Conservation (phyloP, 768 basidiomycete genomes). For the Hirschioporus abietinus region DNA sequence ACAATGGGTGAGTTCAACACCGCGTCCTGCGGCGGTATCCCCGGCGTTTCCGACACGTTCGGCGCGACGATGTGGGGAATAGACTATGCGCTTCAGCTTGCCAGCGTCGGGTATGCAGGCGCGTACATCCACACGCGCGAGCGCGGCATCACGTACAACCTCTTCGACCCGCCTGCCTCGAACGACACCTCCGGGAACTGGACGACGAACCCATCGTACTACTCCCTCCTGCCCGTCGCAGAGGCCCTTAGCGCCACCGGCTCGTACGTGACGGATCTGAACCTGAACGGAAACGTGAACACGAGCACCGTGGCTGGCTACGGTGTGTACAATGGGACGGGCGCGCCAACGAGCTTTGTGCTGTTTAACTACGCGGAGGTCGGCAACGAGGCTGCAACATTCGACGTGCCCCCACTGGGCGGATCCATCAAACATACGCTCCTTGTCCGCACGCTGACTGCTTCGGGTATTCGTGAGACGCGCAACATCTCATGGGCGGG, state of each 20-base stretch:
- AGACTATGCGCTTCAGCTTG: constrained; percentile 50
- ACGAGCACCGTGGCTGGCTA: constrained; percentile 46
- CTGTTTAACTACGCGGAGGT: constrained; percentile 42
- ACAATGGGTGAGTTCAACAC: constrained; percentile 54
- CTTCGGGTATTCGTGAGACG: constrained; percentile 42
- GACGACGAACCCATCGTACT: constrained; percentile 46
- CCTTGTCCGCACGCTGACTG: constrained; percentile 43
- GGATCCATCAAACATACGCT: constrained; percentile 24
- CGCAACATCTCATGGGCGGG: constrained; percentile 59
- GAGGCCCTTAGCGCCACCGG: constrained; percentile 42
- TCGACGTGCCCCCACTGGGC: constrained; percentile 32
- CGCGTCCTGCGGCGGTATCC: constrained; percentile 48
- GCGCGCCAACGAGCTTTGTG: constrained; percentile 36
- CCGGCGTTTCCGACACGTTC: constrained; percentile 44
- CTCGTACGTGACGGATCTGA: constrained; percentile 41
- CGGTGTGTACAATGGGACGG: constrained; percentile 52
- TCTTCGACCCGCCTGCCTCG: constrained; percentile 37
- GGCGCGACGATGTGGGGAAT: constrained; percentile 46
- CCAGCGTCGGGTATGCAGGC: constrained; percentile 40
- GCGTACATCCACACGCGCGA: constrained; percentile 53
- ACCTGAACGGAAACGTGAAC: constrained; percentile 32
- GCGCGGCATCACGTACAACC: constrained; percentile 46
- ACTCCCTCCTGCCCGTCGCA: constrained; percentile 40
- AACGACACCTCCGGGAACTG: constrained; percentile 31
- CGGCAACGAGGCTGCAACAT: constrained; percentile 35